These are phyloP conservation scores for Acanthochlamys bracteata DNA, from an alignment of 106 monocot species.

Conservation along the genomic window DNA sequence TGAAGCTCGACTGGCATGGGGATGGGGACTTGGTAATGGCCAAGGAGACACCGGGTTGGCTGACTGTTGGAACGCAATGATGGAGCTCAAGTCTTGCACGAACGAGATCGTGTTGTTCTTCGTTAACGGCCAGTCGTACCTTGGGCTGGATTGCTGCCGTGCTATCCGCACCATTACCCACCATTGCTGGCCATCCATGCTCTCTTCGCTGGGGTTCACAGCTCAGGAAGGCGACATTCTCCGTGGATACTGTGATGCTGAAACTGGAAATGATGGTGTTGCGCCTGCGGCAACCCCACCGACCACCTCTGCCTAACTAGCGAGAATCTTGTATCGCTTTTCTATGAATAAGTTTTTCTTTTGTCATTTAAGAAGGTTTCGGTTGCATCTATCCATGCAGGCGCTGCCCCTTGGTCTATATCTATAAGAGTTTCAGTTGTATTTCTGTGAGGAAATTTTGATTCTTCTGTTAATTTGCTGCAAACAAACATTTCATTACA, in stretches of 20 bases:
- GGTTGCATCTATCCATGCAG: no score
- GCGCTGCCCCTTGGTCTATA: no score
- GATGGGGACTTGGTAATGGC: background rate
- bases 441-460: no score
- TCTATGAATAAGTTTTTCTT: no score
- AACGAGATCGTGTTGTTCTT: slow-evolving; percentile 66
- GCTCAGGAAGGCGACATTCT: slow-evolving; percentile 54
- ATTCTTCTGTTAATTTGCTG: no score
- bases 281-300: background rate
- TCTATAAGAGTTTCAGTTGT: no score
- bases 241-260: slow-evolving; percentile 48
- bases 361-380: no score
- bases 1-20: background rate
- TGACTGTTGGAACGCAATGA: slow-evolving; percentile 46
- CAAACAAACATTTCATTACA: no score
- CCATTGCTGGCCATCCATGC: slow-evolving; percentile 65
- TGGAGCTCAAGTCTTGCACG: slow-evolving; percentile 54
- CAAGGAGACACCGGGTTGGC: slow-evolving; percentile 10
- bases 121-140: slow-evolving; percentile 58
- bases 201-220: slow-evolving; percentile 58
- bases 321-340: no score
- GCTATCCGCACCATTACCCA: slow-evolving; percentile 50
- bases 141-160: slow-evolving; percentile 56
- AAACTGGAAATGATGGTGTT: slow-evolving; percentile 1
- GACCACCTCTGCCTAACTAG: no score